Evolutionary conservation across 1,284 basidiomycete species (phyloP).

Genomic region (Trametes versicolor): DNA sequence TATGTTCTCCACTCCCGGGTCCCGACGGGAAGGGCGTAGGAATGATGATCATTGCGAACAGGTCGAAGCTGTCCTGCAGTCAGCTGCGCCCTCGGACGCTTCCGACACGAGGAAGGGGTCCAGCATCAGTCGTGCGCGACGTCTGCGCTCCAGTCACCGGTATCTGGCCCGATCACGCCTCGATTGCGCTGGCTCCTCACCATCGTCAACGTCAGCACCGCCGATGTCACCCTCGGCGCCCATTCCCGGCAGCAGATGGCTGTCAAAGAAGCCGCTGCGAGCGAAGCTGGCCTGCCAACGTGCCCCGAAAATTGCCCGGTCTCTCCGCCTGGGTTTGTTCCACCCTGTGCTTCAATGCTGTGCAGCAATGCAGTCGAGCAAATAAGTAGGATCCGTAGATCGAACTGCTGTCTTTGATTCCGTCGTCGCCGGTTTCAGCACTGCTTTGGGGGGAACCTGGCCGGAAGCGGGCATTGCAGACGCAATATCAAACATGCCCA

Average conservation of each 20-base stretch:
- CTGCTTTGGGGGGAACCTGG: too few species aligned
- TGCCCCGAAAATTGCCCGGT: background rate
- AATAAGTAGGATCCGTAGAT: background rate
- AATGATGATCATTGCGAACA: background rate
- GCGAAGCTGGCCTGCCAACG: background rate
- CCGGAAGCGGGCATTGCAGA: too few species aligned
- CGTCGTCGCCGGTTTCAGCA: background rate
- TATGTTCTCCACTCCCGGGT: background rate
- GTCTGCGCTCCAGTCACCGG: background rate
- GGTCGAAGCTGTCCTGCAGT: background rate
- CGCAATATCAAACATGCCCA: too few species aligned
- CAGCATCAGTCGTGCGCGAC: background rate
- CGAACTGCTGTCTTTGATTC: background rate
- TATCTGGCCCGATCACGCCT: background rate
- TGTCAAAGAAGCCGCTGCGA: background rate
- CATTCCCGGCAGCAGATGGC: background rate
- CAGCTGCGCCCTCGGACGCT: background rate
- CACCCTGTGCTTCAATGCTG: background rate
- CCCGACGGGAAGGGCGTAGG: background rate
- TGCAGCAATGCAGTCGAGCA: too few species aligned
- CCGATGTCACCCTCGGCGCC: background rate
- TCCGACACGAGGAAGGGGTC: background rate
- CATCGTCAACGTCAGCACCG: background rate
- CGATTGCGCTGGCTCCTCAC: background rate
- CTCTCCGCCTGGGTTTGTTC: background rate